These are phyloP conservation scores for Quercus berberidifolia DNA, from an alignment of 306 rosid genomes.

Conservation along the genomic window DNA sequence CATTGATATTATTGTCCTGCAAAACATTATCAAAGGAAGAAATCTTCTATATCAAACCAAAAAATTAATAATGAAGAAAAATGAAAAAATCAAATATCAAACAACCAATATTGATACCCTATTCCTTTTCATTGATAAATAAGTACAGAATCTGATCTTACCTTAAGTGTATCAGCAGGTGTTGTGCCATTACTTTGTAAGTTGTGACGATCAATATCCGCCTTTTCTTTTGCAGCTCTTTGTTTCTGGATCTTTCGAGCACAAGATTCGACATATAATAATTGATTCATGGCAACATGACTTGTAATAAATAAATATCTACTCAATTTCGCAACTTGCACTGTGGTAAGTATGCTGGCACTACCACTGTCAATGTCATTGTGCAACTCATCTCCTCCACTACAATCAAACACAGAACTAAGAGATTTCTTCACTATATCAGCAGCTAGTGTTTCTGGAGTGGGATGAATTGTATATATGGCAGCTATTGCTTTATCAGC, in stretches of 20 bases:
- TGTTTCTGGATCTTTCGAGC: slow-evolving; percentile 84
- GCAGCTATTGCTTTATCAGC: slow-evolving; percentile 91
- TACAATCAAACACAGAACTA: slow-evolving; percentile 47
- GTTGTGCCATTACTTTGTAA: slow-evolving; percentile 31
- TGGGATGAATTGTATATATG: slow-evolving; percentile 73
- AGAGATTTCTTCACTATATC: slow-evolving; percentile 63
- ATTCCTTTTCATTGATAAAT: background rate
- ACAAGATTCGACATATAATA: slow-evolving; percentile 84
- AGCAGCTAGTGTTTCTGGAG: slow-evolving; percentile 77
- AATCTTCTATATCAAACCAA: background rate
- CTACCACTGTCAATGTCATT: slow-evolving; percentile 42
- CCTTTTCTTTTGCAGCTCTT: slow-evolving; percentile 49
- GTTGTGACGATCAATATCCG: slow-evolving; percentile 44
- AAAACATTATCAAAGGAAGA: slow-evolving; percentile 13
- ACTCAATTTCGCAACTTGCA: slow-evolving; percentile 63
- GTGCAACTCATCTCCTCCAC: slow-evolving; percentile 48
- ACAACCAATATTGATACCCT: background rate
- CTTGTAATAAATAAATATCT: slow-evolving; percentile 74
- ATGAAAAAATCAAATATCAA: background rate
- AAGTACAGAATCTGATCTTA: slow-evolving; percentile 11
- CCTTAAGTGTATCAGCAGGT: slow-evolving; percentile 55
- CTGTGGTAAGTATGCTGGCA: slow-evolving; percentile 43
- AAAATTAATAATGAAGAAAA: background rate
- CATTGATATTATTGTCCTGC: slow-evolving; percentile 74
- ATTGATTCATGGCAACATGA: slow-evolving; percentile 91